Evolutionary conservation across 345 rosid genomes (phyloP).

Genomic region (Corchorus olitorius): DNA sequence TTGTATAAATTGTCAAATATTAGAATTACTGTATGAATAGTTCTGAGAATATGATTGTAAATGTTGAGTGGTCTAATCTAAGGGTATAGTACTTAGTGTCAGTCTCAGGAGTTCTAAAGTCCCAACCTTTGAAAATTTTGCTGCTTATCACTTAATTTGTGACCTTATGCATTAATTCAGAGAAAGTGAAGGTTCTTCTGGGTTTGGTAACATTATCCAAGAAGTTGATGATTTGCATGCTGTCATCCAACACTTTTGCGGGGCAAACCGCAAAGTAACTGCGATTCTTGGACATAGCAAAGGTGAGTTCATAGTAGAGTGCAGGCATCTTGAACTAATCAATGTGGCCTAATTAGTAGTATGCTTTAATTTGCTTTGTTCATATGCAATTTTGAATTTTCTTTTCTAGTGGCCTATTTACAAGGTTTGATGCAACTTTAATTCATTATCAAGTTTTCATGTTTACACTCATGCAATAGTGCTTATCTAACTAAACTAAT

Average conservation of each 20-base stretch:
- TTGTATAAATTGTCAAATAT: neutral
- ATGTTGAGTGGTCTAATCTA: no score
- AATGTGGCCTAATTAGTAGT: slow-evolving; percentile 5
- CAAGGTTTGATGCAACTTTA: neutral
- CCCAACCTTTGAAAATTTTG: neutral
- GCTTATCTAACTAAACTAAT: slow-evolving; percentile 1
- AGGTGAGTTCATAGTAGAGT: slow-evolving; percentile 42
- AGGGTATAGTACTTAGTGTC: neutral
- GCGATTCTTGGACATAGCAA: slow-evolving; percentile 82
- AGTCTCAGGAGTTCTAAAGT: neutral
- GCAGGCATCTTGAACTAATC: neutral
- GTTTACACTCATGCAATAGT: neutral
- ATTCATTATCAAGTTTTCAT: neutral
- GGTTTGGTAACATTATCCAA: slow-evolving; percentile 60
- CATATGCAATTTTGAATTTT: neutral
- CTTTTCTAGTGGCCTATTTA: slow-evolving; percentile 8
- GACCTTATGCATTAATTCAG: slow-evolving; percentile 37
- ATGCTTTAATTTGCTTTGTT: slow-evolving; percentile 1
- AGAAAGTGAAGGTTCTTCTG: slow-evolving; percentile 84
- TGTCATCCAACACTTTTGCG: slow-evolving; percentile 51
- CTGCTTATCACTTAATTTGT: slow-evolving; percentile 9
- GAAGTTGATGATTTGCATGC: slow-evolving; percentile 79
- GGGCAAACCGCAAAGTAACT: slow-evolving; percentile 40
- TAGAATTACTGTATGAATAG: neutral
- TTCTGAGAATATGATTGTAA: neutral